Evolutionary conservation across 2,329 filamentous ascomycete species (phyloP).

Genomic region (Fusarium dimerum): DNA sequence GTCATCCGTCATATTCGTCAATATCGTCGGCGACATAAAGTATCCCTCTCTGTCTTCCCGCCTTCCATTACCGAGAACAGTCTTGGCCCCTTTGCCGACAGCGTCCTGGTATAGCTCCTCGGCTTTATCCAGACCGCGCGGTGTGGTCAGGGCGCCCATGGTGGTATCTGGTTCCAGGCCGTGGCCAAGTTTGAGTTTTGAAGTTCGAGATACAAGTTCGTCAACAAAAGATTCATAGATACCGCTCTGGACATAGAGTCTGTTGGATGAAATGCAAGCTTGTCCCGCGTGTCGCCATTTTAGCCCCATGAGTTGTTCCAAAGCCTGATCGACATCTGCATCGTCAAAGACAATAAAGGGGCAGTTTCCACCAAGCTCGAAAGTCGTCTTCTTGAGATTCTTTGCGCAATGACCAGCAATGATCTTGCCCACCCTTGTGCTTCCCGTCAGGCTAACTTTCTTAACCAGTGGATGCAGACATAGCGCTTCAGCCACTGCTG

Average conservation of each 20-base stretch:
- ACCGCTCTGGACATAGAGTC: constrained; percentile 57
- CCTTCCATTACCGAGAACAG: neutral
- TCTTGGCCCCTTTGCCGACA: constrained; percentile 1
- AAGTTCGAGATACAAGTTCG: neutral
- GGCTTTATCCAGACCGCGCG: constrained; percentile 4
- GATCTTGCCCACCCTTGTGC: constrained; percentile 67
- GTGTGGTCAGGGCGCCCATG: constrained; percentile 10
- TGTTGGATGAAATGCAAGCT: constrained; percentile 65
- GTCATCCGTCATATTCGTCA: constrained; percentile 1
- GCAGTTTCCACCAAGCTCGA: constrained; percentile 73
- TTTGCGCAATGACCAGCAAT: constrained; percentile 62
- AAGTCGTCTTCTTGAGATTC: constrained; percentile 65
- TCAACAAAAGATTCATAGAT: constrained; percentile 49
- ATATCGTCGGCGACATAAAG: constrained; percentile 10
- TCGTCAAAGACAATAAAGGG: constrained; percentile 68
- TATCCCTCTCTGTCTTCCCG: neutral
- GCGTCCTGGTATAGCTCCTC: constrained; percentile 7
- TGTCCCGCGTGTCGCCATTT: constrained; percentile 72
- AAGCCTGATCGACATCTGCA: constrained; percentile 65
- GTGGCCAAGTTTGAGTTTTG: constrained; percentile 3
- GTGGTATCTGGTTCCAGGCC: constrained; percentile 6
- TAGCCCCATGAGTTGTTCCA: constrained; percentile 59
- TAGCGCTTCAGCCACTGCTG: constrained; percentile 46
- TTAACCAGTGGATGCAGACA: constrained; percentile 47
- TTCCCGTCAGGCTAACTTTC: constrained; percentile 78